These are phyloP conservation scores for Eragrostis nindensis DNA, from an alignment of 176 grass and related monocot species.

Conservation along the genomic window DNA sequence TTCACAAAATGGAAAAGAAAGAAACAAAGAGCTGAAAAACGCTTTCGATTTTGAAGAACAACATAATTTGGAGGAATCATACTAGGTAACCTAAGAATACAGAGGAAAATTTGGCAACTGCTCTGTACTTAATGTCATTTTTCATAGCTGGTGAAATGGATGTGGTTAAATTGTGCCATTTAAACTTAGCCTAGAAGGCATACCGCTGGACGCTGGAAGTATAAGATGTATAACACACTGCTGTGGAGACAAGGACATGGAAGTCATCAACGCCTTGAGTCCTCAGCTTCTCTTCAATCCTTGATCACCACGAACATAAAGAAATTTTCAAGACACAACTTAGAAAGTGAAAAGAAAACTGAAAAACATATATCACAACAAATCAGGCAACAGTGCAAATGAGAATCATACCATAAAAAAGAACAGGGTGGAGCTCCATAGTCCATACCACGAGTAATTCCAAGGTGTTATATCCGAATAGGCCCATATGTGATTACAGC, in stretches of 20 bases:
- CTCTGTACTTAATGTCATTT: not conserved
- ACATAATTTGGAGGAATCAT: not conserved
- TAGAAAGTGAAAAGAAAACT: slow-evolving; percentile 7
- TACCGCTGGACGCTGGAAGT: not conserved
- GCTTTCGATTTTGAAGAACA: not conserved
- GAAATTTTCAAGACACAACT: not conserved
- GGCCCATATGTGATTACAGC: slow-evolving; percentile 66
- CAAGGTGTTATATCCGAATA: slow-evolving; percentile 48
- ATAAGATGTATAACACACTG: not conserved
- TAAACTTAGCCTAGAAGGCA: slow-evolving; percentile 25
- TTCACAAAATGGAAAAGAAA: not conserved
- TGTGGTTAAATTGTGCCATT: slow-evolving; percentile 16
- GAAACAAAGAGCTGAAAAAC: not conserved
- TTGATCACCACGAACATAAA: not conserved
- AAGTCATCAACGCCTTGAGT: not conserved
- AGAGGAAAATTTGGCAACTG: not conserved
- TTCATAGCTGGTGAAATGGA: slow-evolving; percentile 20
- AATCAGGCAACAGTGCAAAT: slow-evolving; percentile 1
- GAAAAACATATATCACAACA: not conserved
- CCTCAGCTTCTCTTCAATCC: not conserved
- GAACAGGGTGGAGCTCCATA: slow-evolving; percentile 27
- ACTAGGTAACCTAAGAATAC: slow-evolving; percentile 6
- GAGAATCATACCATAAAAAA: slow-evolving; percentile 2
- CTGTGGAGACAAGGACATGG: not conserved
- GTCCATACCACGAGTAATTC: slow-evolving; percentile 37